phyloP scores from a whole-genome alignment of 148 eudicot genomes.

The Arctostaphylos glauca region DNA sequence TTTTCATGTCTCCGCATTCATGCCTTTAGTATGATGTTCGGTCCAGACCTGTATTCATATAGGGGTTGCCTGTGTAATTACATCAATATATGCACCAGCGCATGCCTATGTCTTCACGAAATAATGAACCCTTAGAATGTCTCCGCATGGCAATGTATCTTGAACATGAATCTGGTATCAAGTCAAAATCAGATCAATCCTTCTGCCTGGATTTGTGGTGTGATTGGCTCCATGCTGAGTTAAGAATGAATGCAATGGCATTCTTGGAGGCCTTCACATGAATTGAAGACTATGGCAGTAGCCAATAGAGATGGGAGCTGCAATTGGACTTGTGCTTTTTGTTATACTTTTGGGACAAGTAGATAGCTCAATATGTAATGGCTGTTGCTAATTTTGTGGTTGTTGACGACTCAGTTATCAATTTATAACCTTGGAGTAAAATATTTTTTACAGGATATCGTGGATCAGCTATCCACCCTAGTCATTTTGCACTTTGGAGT shows the following conservation, averaged over 20 bases:
- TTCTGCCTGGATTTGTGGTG: neutral
- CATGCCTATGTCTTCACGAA: neutral
- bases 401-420: neutral
- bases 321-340: neutral
- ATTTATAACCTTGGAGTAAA: neutral
- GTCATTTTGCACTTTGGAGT: conserved; percentile 80
- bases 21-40: neutral
- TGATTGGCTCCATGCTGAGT: conserved; percentile 9
- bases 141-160: neutral
- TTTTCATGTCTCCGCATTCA: neutral
- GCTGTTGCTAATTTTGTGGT: neutral
- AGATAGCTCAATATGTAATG: neutral
- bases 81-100: neutral
- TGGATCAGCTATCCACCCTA: conserved; percentile 68
- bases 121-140: neutral
- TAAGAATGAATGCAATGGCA: neutral
- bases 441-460: conserved; percentile 60
- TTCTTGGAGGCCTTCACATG: neutral
- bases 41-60: neutral
- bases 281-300: neutral
- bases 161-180: neutral
- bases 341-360: neutral
- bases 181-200: neutral
- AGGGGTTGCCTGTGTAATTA: neutral
- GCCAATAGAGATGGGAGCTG: neutral